Evolutionary conservation across 257 asterid species (phyloP).

Genomic region (Solanum bukasovii): DNA sequence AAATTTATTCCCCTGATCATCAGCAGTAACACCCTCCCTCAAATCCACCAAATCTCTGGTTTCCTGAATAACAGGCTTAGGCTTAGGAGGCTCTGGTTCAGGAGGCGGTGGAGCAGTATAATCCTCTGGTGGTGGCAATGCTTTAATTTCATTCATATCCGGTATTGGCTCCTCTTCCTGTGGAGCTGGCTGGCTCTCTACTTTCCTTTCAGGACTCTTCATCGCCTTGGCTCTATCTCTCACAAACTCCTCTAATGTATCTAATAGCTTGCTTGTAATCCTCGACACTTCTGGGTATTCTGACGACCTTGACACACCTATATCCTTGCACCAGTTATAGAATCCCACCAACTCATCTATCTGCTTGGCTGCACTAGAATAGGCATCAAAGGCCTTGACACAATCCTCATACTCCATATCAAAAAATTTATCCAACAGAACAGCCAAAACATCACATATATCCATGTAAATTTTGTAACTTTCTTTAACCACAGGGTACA

Average conservation of each 20-base stretch:
- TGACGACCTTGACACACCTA: slow-evolving; percentile 43
- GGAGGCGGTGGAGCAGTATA: slow-evolving; percentile 48
- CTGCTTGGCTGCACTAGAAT: slow-evolving; percentile 44
- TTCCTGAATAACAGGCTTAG: slow-evolving; percentile 31
- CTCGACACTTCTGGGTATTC: slow-evolving; percentile 55
- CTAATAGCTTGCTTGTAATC: slow-evolving; percentile 46
- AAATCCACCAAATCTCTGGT: slow-evolving; percentile 58
- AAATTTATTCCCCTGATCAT: slow-evolving; percentile 66
- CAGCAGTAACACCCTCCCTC: slow-evolving; percentile 68
- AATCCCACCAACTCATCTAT: slow-evolving; percentile 46
- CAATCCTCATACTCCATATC: slow-evolving; percentile 66
- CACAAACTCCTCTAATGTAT: slow-evolving; percentile 70
- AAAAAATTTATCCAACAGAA: slow-evolving; percentile 50
- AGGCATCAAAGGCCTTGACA: slow-evolving; percentile 47
- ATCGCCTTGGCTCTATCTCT: slow-evolving; percentile 47
- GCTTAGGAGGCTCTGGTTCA: slow-evolving; percentile 46
- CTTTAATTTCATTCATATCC: slow-evolving; percentile 48
- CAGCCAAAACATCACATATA: slow-evolving; percentile 54
- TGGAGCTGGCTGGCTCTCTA: slow-evolving; percentile 21
- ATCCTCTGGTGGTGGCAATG: slow-evolving; percentile 43
- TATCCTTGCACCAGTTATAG: slow-evolving; percentile 57
- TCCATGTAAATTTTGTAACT: slow-evolving; percentile 50
- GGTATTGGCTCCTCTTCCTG: slow-evolving; percentile 34
- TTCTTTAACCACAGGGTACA: slow-evolving; percentile 40
- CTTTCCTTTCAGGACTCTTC: slow-evolving; percentile 51